Evolutionary conservation across 2,329 filamentous ascomycete species (phyloP).

Genomic region (Metarhizium humberi): DNA sequence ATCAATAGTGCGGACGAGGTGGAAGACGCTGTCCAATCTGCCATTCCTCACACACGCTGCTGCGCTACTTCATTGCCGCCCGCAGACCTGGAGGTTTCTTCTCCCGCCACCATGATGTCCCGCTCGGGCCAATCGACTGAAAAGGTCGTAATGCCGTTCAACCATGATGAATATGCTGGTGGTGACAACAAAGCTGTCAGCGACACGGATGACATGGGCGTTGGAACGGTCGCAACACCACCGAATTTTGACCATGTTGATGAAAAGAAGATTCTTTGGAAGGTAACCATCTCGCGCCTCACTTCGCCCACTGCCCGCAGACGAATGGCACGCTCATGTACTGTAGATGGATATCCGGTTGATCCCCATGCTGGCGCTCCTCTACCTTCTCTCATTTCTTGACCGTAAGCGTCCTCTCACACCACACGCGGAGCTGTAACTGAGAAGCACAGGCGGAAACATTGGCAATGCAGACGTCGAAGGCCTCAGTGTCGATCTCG

Average conservation of each 20-base stretch:
- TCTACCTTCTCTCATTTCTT: conserved; percentile 62
- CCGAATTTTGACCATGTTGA: conserved; percentile 1
- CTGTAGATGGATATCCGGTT: conserved; percentile 40
- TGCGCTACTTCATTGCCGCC: neutral
- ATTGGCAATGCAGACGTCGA: conserved; percentile 59
- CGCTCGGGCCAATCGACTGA: neutral
- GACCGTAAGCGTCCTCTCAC: conserved; percentile 35
- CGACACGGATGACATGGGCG: neutral
- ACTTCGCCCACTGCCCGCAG: neutral
- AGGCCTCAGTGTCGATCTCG: conserved; percentile 39
- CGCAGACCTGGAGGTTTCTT: neutral
- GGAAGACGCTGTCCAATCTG: neutral
- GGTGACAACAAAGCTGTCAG: neutral
- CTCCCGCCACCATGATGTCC: neutral
- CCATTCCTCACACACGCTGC: neutral
- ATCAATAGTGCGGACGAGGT: neutral
- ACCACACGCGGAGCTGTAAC: neutral
- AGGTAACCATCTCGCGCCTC: conserved; percentile 23
- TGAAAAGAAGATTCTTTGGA: conserved; percentile 50
- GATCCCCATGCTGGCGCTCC: conserved; percentile 53
- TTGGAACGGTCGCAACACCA: neutral
- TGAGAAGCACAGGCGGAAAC: conserved; percentile 40
- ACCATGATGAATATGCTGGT: neutral
- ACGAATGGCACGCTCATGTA: neutral
- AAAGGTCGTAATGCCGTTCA: neutral